Evolutionary conservation across 2,329 filamentous ascomycete species (phyloP).

Genomic region (Ceratocystiopsis minuta): DNA sequence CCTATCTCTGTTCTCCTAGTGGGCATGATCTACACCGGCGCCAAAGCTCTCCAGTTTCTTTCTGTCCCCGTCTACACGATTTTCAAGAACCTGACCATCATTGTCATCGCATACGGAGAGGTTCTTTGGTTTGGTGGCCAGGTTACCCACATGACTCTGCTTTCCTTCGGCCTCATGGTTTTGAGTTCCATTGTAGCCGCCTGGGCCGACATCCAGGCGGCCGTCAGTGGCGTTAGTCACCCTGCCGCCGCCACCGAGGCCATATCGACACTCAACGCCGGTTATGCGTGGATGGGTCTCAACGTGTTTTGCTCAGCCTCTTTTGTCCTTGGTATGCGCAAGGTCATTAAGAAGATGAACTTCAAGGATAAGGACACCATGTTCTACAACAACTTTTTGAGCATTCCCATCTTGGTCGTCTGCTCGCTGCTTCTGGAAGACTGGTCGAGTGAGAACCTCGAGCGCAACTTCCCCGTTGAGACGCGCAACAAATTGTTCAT

Average conservation of each 20-base stretch:
- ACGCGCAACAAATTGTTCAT: conserved; percentile 62
- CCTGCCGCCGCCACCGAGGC: conserved; percentile 47
- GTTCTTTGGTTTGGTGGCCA: conserved; percentile 95
- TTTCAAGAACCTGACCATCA: conserved; percentile 99
- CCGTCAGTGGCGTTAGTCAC: conserved; percentile 43
- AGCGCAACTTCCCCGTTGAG: conserved; percentile 73
- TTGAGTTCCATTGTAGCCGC: conserved; percentile 85
- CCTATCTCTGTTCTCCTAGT: conserved; percentile 90
- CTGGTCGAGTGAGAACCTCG: conserved; percentile 74
- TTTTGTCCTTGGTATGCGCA: conserved; percentile 85
- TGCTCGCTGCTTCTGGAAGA: conserved; percentile 74
- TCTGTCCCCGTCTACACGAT: conserved; percentile 98
- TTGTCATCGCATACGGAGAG: conserved; percentile 95
- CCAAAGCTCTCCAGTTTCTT: conserved; percentile 87
- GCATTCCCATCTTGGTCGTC: conserved; percentile 75
- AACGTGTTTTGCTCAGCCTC: conserved; percentile 91
- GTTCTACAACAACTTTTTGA: conserved; percentile 99
- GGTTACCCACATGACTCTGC: conserved; percentile 69
- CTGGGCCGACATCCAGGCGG: conserved; percentile 91
- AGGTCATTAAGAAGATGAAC: conserved; percentile 98
- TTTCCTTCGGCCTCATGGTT: conserved; percentile 95
- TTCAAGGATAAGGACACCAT: conserved; percentile 99
- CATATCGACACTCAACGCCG: conserved; percentile 79
- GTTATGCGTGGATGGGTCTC: conserved; percentile 94
- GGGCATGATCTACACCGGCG: conserved; percentile 97